Evolutionary conservation across 2,329 filamentous ascomycete genomes (phyloP), one percentile per base, ranked within the genome.

Genomic region (Ophiostoma perfectum): DNA sequence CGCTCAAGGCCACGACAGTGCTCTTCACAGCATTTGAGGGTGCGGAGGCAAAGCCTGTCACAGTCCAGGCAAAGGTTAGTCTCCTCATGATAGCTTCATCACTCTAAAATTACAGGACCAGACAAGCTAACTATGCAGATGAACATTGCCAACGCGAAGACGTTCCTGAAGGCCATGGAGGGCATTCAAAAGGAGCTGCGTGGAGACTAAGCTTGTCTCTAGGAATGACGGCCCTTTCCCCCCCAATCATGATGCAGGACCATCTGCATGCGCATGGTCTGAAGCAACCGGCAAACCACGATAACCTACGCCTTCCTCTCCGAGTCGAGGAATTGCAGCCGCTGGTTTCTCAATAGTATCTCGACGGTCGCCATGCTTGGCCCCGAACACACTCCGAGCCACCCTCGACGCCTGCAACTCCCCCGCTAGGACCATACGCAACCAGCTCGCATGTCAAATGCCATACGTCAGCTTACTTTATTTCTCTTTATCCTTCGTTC

Each of bases 1-100:
- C 85, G 58, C 84, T 90, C 70, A 92, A 92, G 77, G 84, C 87
- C 62, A 83, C 92, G 64, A 84, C 86, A 67, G 85, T 96, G 36
- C 75, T 88, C 49, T 89, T 89, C 73, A 88, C 85, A 0, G 86
- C 86, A 9, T 84, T 88, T 70, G 86, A 88, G 73, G 85, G 82
- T 36, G 78, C 79, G 2, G 81, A 84, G 52, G 80, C 80, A 1
- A 84, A 82, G 73, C 83, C 86, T 12, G 81, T 86, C 66, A 86
- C 81, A 73, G 81, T 89, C 69, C 85, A 87, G 70, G 81, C 88
- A 72, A 87, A 86, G 81, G 87, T 87, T 78, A 71, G 80, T 77
- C 2, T 7, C 8, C 42, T 49, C 7, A 2, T 27, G 27, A 27
- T 27, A 27, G 2, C 27, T 49, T 7, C 6, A 12, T 16, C 14